phyloP scores from a whole-genome alignment of 768 basidiomycete genomes.

The Podaxis rugospora region DNA sequence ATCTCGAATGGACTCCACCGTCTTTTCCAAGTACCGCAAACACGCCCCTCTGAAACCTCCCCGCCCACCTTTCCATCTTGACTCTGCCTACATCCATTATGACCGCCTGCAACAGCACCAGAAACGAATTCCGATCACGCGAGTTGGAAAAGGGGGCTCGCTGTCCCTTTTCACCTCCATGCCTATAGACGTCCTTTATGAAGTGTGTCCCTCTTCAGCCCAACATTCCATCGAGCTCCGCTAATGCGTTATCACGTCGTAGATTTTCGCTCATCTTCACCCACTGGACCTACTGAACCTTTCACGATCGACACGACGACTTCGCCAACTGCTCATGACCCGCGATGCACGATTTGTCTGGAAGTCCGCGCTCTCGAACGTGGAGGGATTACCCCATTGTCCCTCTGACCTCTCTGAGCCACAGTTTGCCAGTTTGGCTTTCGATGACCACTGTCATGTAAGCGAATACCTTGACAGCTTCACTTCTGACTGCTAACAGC shows the following conservation, averaged over 20 bases:
- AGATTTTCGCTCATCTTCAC: constrained; percentile 41
- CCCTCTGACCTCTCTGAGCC: constrained; percentile 41
- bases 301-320: constrained; percentile 34
- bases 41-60: not conserved
- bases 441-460: constrained; percentile 41
- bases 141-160: constrained; percentile 8
- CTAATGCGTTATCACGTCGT: not conserved
- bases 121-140: not conserved
- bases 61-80: not conserved
- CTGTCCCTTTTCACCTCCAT: constrained; percentile 16
- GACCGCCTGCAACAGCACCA: not conserved
- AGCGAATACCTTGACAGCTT: constrained; percentile 12
- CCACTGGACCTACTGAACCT: constrained; percentile 43
- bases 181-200: constrained; percentile 29
- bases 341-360: constrained; percentile 31
- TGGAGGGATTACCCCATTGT: constrained; percentile 34
- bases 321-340: constrained; percentile 36
- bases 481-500: not conserved
- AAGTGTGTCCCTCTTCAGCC: constrained; percentile 17
- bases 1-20: not conserved
- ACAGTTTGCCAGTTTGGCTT: constrained; percentile 41
- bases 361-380: constrained; percentile 26
- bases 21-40: not conserved
- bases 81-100: constrained; percentile 1
- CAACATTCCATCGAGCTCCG: too few relatives aligned